These are phyloP conservation scores for Multifurca ochricompacta DNA, from an alignment of 768 basidiomycete genomes.

Conservation along the genomic window DNA sequence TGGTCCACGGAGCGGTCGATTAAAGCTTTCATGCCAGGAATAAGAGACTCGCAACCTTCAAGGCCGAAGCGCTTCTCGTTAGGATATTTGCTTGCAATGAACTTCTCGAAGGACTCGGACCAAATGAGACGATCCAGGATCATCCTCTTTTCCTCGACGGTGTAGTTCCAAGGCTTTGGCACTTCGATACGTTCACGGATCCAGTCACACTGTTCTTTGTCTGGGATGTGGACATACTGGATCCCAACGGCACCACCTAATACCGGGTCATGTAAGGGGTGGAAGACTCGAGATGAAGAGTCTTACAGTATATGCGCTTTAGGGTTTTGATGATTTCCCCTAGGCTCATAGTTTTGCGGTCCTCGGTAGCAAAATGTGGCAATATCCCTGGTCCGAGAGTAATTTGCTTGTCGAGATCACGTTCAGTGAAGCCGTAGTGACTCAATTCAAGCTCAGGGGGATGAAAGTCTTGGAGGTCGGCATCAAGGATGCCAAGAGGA, in stretches of 20 bases:
- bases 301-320: conserved; percentile 90
- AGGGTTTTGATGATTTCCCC: conserved; percentile 86
- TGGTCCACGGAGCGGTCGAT: conserved; percentile 97
- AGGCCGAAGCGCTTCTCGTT: conserved; percentile 99
- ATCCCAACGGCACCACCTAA: conserved; percentile 81
- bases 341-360: conserved; percentile 79
- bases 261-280: not conserved
- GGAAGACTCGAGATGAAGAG: not conserved
- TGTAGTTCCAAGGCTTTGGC: conserved; percentile 96
- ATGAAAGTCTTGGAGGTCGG: conserved; percentile 69
- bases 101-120: conserved; percentile 99
- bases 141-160: conserved; percentile 97
- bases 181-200: conserved; percentile 93
- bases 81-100: conserved; percentile 96
- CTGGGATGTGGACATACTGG: conserved; percentile 93
- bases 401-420: conserved; percentile 91
- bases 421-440: conserved; percentile 91
- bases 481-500: conserved; percentile 86
- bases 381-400: conserved; percentile 93
- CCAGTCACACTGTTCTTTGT: conserved; percentile 99
- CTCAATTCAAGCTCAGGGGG: conserved; percentile 92
- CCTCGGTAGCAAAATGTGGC: conserved; percentile 86
- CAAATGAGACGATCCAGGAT: conserved; percentile 98
- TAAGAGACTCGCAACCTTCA: conserved; percentile 94
- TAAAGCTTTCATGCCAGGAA: conserved; percentile 99